phyloP scores from a whole-genome alignment of 2,329 filamentous ascomycete genomes.

The Botrytis medusae region DNA sequence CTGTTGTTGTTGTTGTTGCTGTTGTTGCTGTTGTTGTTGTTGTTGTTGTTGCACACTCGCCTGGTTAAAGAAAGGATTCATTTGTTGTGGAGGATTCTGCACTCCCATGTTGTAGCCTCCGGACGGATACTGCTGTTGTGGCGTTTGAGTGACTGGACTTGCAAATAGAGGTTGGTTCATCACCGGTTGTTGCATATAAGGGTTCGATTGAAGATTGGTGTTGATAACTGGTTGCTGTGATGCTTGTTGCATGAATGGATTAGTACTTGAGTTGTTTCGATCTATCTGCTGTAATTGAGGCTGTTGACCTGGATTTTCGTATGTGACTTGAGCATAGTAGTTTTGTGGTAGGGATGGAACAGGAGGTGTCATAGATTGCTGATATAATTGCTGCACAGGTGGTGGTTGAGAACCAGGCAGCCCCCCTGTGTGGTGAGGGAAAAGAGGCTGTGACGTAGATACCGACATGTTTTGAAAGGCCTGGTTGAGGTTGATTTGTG shows the following conservation, averaged over 20 bases:
- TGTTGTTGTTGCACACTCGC: slow-evolving; percentile 21
- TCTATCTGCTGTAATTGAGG: slow-evolving; percentile 29
- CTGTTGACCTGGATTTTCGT: slow-evolving; percentile 35
- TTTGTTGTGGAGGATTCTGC: slow-evolving; percentile 27
- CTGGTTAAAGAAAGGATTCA: slow-evolving; percentile 28
- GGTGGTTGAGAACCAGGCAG: slow-evolving; percentile 45
- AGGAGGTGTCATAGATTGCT: slow-evolving; percentile 40
- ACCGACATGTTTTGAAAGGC: slow-evolving; percentile 76
- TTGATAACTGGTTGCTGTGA: slow-evolving; percentile 27
- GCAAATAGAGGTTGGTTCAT: slow-evolving; percentile 32
- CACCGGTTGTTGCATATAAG: slow-evolving; percentile 44
- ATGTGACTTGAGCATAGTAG: slow-evolving; percentile 36
- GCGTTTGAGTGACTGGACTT: slow-evolving; percentile 36
- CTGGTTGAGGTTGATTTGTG: slow-evolving; percentile 50
- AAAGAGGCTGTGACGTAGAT: slow-evolving; percentile 58
- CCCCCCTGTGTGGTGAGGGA: slow-evolving; percentile 74
- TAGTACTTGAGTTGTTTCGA: slow-evolving; percentile 29
- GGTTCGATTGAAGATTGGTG: slow-evolving; percentile 41
- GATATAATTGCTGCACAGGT: slow-evolving; percentile 41
- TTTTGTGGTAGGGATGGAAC: slow-evolving; percentile 39
- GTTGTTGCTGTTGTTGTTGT: background rate
- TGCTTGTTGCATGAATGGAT: slow-evolving; percentile 37
- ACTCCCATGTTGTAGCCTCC: slow-evolving; percentile 25
- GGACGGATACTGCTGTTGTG: slow-evolving; percentile 41
- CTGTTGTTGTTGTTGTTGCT: background rate